Conservation (phyloP, 768 basidiomycete genomes). For the Mycena leptocephala region DNA sequence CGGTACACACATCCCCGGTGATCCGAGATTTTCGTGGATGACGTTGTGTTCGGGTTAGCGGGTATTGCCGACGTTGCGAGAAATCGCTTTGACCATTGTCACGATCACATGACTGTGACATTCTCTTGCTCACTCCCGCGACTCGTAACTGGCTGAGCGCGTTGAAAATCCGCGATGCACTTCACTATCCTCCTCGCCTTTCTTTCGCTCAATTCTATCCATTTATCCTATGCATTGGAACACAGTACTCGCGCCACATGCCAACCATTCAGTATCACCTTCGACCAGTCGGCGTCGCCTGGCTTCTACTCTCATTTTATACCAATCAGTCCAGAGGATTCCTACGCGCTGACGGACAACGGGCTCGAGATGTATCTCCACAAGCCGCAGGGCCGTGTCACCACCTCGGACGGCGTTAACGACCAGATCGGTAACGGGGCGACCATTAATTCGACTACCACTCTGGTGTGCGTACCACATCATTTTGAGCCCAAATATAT, state of each 20-base stretch:
- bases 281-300: background rate
- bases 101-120: constrained; percentile 1
- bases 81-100: constrained; percentile 20
- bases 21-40: no score
- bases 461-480: constrained; percentile 42
- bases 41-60: background rate
- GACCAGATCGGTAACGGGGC: constrained; percentile 50
- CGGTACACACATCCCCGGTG: no score
- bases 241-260: background rate
- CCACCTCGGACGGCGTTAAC: constrained; percentile 45
- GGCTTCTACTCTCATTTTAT: constrained; percentile 15
- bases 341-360: constrained; percentile 40
- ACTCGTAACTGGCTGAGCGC: background rate
- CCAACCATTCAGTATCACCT: constrained; percentile 2
- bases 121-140: background rate
- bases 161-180: constrained; percentile 8
- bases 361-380: constrained; percentile 50
- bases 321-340: constrained; percentile 29
- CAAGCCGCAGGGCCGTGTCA: constrained; percentile 45
- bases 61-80: background rate
- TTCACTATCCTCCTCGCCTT: constrained; percentile 1
- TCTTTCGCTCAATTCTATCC: background rate
- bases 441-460: constrained; percentile 55
- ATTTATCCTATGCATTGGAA: background rate
- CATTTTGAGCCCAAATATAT: background rate